phyloP scores from a whole-genome alignment of 345 rosid genomes.

The Acer negundo region DNA sequence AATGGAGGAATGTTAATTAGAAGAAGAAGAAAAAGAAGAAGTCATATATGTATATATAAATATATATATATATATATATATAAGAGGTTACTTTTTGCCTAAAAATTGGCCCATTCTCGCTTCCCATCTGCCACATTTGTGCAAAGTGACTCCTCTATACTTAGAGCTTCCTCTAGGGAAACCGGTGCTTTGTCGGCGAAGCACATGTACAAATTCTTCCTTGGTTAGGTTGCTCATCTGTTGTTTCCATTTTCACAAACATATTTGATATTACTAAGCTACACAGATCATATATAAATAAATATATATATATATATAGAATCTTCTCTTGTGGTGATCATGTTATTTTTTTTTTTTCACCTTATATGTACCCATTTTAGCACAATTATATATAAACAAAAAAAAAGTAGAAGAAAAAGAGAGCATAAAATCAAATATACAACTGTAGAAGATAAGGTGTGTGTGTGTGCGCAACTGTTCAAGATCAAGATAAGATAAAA shows the following conservation, averaged over 20 bases:
- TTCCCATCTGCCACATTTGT: constrained; percentile 99
- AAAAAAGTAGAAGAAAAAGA: background rate
- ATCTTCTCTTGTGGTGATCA: constrained; percentile 15
- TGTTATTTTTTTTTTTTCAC: background rate
- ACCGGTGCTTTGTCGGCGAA: constrained; percentile 96
- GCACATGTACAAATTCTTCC: constrained; percentile 95
- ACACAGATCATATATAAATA: no score
- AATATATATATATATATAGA: background rate
- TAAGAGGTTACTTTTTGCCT: constrained; percentile 68
- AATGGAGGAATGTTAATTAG: background rate
- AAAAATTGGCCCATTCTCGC: constrained; percentile 95
- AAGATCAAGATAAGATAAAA: constrained; percentile 42
- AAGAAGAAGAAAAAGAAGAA: background rate
- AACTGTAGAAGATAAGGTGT: constrained; percentile 40
- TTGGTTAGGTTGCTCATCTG: constrained; percentile 89
- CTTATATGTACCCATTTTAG: constrained; percentile 1
- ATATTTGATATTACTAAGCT: background rate
- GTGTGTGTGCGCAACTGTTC: constrained; percentile 20
- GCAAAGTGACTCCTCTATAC: constrained; percentile 96
- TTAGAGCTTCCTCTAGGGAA: constrained; percentile 96
- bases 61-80: background rate
- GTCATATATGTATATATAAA: background rate
- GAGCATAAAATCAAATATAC: background rate
- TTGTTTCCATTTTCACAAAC: constrained; percentile 16
- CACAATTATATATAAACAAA: constrained; percentile 16